Evolutionary conservation across 192 early-diverging fungal genomes (phyloP), one percentile per base, ranked within the genome.

Genomic region (Coemansia sp.): DNA sequence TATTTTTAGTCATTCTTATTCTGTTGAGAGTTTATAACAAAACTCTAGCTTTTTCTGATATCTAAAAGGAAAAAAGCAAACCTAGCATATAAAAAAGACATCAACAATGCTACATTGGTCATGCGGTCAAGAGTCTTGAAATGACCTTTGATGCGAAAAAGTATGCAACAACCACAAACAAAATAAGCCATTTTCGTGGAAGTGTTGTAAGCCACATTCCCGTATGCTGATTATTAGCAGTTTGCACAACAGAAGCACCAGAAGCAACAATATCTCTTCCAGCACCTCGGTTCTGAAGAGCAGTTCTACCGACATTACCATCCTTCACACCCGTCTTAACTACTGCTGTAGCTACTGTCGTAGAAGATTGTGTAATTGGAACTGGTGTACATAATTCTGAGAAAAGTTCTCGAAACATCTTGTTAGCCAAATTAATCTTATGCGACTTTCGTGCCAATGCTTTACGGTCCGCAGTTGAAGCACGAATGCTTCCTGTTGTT

Each of bases 401-500:
- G 72, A 94, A 96, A 19, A 93, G 72, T 6, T 90, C 93, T 84
- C 84, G 82, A 66, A 98, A 98, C 64, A 86, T 84, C 14, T 78
- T 74, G 68, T 91, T 92, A 8, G 67, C 74, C 53, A 92, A 58
- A 71, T 99, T 99, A 80, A 87, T 92, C 33, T 70, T 76, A 70
- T 93, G 90, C 25, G 92, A 94, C 62, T 89, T 88, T 46, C 78
- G 75, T 3, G 97, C 93, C 56, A 92, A 85, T 42, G 87, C 66
- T 51, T 84, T 86, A 73, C 94, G 93, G 71, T 97, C 95, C 19
- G 85, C 78, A 51, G 83, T 67, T 2, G 93, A 88, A 14, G 93
- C 92, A 24, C 85, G 88, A 54, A 99, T 92, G 61, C 92, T 92
- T 42, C 97, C 97, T 7, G 97, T 96, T 6, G 95, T 98, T 19